Base-by-base conservation (phyloP, 2,329 filamentous ascomycete species). In the Colletotrichum incanum region DNA sequence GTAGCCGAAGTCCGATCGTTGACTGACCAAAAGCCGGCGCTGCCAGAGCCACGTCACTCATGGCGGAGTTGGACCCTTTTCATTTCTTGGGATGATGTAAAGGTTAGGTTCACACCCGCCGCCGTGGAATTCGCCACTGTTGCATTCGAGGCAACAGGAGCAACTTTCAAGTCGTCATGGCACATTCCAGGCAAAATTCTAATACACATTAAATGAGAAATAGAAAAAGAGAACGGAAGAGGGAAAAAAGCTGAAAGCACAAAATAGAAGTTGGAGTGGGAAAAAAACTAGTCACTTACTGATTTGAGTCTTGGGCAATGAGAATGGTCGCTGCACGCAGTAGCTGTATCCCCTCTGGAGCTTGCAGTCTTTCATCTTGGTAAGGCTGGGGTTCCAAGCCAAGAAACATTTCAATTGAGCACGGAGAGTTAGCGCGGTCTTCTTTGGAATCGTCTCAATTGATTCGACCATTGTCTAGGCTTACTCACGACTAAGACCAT, bases 401-500 rank as follows among this genome's bases (percentile, higher is more conserved):
- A 52, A 28, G 26, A 52, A 28, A 18, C n/a, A 14, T 26, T 6
- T 5, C 49, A 52, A 23, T 52, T 52, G 23, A 52, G 26, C 11
- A 52, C 23, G 23, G n/a, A 26, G n/a, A 52, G 23, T 18, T 28
- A 52, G 49, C 23, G n/a, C 26, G 11, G n/a, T 26, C 26, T 14
- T 52, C 3, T 16, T 28, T 28, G 14, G 14, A 52, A 52, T 14
- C 26, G 28, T 26, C 3, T 2, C 23, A 52, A 9, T 5, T 26
- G 9, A 28, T 52, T 28, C 23, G 49, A 52, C 14, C n/a, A 5
- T 52, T 52, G 23, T 52, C 49, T 28, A 52, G 49, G 49, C 14
- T 52, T 26, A 28, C 49, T 52, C n/a, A 52, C 49, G 26, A 52
- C 49, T 52, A 52, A 52, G 14, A 28, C 49, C 49, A 52, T 52